Evolutionary conservation across 1,284 basidiomycete species (phyloP).

Genomic region (Papiliotrema terrestris): DNA sequence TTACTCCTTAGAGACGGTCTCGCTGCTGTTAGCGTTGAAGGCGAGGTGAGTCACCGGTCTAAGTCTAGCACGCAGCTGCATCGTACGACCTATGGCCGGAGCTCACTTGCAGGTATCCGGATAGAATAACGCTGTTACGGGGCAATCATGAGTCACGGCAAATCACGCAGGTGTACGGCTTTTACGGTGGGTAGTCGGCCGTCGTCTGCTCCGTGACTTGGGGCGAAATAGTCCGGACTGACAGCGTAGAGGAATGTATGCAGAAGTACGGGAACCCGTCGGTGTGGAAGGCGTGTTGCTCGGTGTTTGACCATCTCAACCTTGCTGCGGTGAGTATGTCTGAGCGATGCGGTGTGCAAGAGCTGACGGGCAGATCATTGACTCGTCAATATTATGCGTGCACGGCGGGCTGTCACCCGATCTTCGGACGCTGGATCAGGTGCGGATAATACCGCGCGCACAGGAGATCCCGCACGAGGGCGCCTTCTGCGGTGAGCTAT

Average conservation of each 20-base stretch:
- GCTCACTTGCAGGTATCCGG: constrained; percentile 67
- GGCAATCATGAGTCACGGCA: constrained; percentile 96
- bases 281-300: constrained; percentile 94
- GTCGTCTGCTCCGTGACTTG: background rate
- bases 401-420: constrained; percentile 91
- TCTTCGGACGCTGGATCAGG: constrained; percentile 86
- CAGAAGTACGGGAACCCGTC: constrained; percentile 91
- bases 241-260: constrained; percentile 78
- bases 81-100: too few species aligned
- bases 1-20: constrained; percentile 94
- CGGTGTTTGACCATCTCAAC: constrained; percentile 91
- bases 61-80: too few species aligned
- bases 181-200: constrained; percentile 67
- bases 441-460: constrained; percentile 81
- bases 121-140: constrained; percentile 81
- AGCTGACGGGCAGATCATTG: constrained; percentile 67
- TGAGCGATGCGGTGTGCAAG: background rate
- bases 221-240: background rate
- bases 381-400: constrained; percentile 84
- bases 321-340: constrained; percentile 72
- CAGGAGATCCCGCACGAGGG: constrained; percentile 97
- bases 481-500: constrained; percentile 80
- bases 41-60: constrained; percentile 60
- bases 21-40: constrained; percentile 81
- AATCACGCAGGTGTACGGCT: constrained; percentile 97